Evolutionary conservation across 768 basidiomycete species (phyloP).

Genomic region (Pleurotus ostreatus): DNA sequence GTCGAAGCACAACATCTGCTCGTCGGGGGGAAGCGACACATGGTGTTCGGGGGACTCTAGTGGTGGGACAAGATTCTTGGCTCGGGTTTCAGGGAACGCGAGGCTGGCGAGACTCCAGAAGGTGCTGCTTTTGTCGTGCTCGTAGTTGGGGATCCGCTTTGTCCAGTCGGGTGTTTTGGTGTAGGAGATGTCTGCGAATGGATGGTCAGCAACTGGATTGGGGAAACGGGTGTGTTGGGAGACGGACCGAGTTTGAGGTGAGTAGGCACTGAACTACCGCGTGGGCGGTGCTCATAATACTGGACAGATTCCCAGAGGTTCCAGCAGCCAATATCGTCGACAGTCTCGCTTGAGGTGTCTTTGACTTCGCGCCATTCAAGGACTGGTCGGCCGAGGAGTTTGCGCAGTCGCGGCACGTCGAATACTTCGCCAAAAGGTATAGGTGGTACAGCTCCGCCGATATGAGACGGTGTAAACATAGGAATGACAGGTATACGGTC

Average conservation of each 20-base stretch:
- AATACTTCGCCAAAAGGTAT: conserved; percentile 59
- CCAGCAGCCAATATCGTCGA: conserved; percentile 57
- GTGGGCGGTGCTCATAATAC: conserved; percentile 31
- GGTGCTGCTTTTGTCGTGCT: conserved; percentile 38
- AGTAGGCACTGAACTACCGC: conserved; percentile 30
- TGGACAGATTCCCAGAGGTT: conserved; percentile 47
- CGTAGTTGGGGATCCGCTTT: conserved; percentile 40
- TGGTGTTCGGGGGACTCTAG: conserved; percentile 35
- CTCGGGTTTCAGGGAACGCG: conserved; percentile 40
- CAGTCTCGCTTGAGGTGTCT: conserved; percentile 29
- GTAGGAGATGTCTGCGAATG: conserved; percentile 44
- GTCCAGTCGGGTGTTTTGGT: conserved; percentile 46
- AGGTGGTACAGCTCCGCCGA: conserved; percentile 42
- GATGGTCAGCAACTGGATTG: not conserved
- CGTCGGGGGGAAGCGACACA: conserved; percentile 44
- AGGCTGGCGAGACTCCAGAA: conserved; percentile 46
- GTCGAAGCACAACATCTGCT: conserved; percentile 48
- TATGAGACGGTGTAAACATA: conserved; percentile 55
- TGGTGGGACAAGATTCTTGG: conserved; percentile 33
- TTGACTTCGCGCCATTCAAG: conserved; percentile 68
- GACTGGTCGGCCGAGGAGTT: conserved; percentile 39
- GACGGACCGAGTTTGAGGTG: conserved; percentile 39
- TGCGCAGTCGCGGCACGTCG: conserved; percentile 49
- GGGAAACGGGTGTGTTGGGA: conserved; percentile 10
- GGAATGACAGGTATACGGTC: conserved; percentile 56